phyloP scores from a whole-genome alignment of 2,329 filamentous ascomycete genomes.

The Neofusicoccum ribis region DNA sequence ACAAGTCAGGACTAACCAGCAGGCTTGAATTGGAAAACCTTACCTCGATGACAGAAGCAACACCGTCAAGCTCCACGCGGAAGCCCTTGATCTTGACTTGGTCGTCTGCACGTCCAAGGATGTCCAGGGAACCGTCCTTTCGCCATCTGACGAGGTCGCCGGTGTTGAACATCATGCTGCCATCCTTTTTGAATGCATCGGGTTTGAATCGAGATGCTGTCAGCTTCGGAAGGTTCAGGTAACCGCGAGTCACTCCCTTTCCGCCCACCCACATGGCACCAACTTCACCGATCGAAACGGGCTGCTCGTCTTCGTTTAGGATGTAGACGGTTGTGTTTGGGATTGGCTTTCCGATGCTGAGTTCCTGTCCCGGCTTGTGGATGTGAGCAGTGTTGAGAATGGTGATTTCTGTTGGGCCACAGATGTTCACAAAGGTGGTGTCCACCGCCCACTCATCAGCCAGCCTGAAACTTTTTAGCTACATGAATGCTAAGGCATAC shows the following conservation, averaged over 20 bases:
- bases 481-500: neutral
- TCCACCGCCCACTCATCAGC: constrained; percentile 57
- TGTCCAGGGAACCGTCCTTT: constrained; percentile 55
- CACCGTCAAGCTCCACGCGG: constrained; percentile 61
- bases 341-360: constrained; percentile 58
- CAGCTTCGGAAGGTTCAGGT: constrained; percentile 55
- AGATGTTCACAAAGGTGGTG: constrained; percentile 49
- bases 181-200: constrained; percentile 55
- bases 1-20: constrained; percentile 30
- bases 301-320: constrained; percentile 49
- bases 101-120: constrained; percentile 60
- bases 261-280: constrained; percentile 62
- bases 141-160: constrained; percentile 60
- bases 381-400: constrained; percentile 60
- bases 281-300: constrained; percentile 49
- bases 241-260: constrained; percentile 56
- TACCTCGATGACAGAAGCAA: constrained; percentile 37
- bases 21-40: neutral
- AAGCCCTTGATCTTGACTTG: constrained; percentile 66
- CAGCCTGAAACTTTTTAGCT: constrained; percentile 36
- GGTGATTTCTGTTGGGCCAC: constrained; percentile 61
- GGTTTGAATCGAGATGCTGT: constrained; percentile 52
- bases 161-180: constrained; percentile 62
- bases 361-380: constrained; percentile 47
- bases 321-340: constrained; percentile 61